Conservation (phyloP, 805 yeast genomes). For the Lipomyces sp. region DNA sequence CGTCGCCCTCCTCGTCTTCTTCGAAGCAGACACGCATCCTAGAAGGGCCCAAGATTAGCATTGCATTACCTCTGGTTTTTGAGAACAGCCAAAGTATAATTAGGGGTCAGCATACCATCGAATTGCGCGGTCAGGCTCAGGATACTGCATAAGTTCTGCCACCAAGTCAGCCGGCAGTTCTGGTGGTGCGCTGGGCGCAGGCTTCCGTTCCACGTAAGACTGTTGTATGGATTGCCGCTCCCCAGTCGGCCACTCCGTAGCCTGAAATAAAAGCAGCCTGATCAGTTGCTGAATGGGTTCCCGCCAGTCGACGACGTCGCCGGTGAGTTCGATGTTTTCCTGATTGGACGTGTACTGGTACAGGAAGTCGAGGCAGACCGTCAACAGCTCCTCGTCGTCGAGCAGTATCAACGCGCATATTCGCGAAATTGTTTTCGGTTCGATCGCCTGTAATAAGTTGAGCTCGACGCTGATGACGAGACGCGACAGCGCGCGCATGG, state of each 20-base stretch:
- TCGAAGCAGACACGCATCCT: conserved; percentile 80
- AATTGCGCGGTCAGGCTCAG: conserved; percentile 89
- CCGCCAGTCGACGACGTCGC: conserved; percentile 48
- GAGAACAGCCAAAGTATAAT: not conserved
- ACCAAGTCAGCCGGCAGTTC: conserved; percentile 53
- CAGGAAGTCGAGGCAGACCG: conserved; percentile 74
- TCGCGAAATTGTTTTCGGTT: conserved; percentile 48
- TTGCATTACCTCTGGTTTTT: not conserved
- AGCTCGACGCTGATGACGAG: conserved; percentile 63
- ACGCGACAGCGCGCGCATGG: conserved; percentile 74
- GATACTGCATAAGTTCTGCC: conserved; percentile 57
- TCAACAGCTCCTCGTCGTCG: conserved; percentile 66
- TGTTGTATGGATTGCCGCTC: conserved; percentile 43
- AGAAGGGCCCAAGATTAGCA: not conserved
- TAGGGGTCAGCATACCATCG: conserved; percentile 62
- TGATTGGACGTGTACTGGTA: conserved; percentile 72
- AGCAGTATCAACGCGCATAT: conserved; percentile 58
- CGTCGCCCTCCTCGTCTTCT: conserved; percentile 73
- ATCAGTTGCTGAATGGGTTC: conserved; percentile 37
- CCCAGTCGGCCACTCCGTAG: conserved; percentile 14
- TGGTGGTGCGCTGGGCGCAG: conserved; percentile 67
- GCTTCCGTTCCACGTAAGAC: conserved; percentile 50
- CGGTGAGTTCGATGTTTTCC: conserved; percentile 52
- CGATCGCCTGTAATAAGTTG: conserved; percentile 45
- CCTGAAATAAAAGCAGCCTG: conserved; percentile 29